phyloP scores from a whole-genome alignment of 1,139 yeast genomes.

The Nakaseomyces glabratus region DNA sequence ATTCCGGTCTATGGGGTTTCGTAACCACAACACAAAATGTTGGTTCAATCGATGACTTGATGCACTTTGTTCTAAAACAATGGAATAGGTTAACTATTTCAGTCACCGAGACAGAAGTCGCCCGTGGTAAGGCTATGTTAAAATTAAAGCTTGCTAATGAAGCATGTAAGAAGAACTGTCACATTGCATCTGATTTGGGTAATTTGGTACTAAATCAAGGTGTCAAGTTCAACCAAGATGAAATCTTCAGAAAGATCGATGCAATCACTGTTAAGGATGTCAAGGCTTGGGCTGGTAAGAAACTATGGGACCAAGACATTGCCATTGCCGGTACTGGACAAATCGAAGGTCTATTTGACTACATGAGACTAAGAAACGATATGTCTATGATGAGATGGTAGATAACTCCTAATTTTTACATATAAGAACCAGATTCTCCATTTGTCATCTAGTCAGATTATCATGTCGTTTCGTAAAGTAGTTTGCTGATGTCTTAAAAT shows the following conservation, averaged over 20 bases:
- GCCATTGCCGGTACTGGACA: slow-evolving; percentile 78
- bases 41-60: slow-evolving; percentile 56
- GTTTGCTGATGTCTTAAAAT: too few species aligned
- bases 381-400: slow-evolving; percentile 82
- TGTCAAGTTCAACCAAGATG: slow-evolving; percentile 50
- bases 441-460: too few species aligned
- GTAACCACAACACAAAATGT: slow-evolving; percentile 55
- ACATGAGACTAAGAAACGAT: slow-evolving; percentile 77
- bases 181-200: slow-evolving; percentile 52
- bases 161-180: slow-evolving; percentile 42
- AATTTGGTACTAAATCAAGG: slow-evolving; percentile 51
- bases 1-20: slow-evolving; percentile 79
- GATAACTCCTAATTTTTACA: too few species aligned
- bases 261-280: slow-evolving; percentile 51
- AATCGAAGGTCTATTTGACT: slow-evolving; percentile 73
- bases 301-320: slow-evolving; percentile 77
- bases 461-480: too few species aligned
- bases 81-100: slow-evolving; percentile 79
- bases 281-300: slow-evolving; percentile 63
- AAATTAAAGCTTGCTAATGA: slow-evolving; percentile 48
- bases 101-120: slow-evolving; percentile 66
- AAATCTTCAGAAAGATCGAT: slow-evolving; percentile 55
- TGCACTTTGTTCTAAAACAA: slow-evolving; percentile 71
- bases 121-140: slow-evolving; percentile 64
- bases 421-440: too few species aligned